Conservation (phyloP, 2,329 filamentous ascomycete species). For the Fusarium metavorans region DNA sequence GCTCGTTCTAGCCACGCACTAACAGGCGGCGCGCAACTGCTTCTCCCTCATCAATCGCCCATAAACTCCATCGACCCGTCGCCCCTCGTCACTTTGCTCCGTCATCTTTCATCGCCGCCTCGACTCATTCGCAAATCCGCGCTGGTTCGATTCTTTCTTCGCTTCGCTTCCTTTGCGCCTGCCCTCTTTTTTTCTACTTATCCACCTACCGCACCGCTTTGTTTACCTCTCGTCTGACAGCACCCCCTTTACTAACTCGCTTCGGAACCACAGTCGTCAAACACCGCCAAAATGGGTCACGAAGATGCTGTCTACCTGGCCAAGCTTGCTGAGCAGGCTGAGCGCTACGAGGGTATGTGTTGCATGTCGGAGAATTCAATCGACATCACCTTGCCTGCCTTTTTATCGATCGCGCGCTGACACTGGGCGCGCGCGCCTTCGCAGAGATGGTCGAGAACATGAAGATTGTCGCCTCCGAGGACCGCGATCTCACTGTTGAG, state of each 20-base stretch:
- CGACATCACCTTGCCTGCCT: background rate
- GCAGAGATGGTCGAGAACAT: slow-evolving; percentile 98
- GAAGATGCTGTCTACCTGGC: slow-evolving; percentile 99
- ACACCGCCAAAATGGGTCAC: slow-evolving; percentile 87
- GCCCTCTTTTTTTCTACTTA: slow-evolving; percentile 7
- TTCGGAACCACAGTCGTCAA: slow-evolving; percentile 39
- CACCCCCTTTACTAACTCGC: slow-evolving; percentile 42
- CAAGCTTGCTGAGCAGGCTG: slow-evolving; percentile 99
- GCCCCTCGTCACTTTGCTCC: slow-evolving; percentile 27
- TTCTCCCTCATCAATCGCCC: slow-evolving; percentile 30
- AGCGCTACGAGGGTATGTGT: slow-evolving; percentile 96
- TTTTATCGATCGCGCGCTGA: slow-evolving; percentile 40
- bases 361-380: slow-evolving; percentile 3
- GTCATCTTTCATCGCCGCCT: slow-evolving; percentile 21
- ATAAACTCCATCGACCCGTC: slow-evolving; percentile 29
- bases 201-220: slow-evolving; percentile 18
- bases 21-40: slow-evolving; percentile 39
- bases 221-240: slow-evolving; percentile 35
- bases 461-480: slow-evolving; percentile 98
- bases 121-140: slow-evolving; percentile 26
- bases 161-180: slow-evolving; percentile 33
- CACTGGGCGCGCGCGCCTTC: slow-evolving; percentile 70
- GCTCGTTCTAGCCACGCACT: slow-evolving; percentile 42
- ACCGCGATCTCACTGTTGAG: slow-evolving; percentile 87
- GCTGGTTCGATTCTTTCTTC: slow-evolving; percentile 17